Conservation (phyloP, 805 yeast species). For the Saturnispora zaruensis region DNA sequence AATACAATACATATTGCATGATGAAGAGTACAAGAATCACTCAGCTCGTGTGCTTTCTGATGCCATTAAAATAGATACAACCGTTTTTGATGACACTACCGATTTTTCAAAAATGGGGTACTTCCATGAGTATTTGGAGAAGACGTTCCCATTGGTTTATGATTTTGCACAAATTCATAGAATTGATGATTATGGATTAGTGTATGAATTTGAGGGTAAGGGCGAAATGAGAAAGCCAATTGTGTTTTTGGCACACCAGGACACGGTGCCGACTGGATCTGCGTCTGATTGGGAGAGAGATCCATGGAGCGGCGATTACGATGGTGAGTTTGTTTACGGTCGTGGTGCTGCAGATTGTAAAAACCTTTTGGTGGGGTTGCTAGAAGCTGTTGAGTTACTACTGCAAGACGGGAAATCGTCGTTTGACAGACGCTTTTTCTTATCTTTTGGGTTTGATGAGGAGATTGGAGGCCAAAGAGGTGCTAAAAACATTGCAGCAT, state of each 20-base stretch:
- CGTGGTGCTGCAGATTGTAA: constrained; percentile 36
- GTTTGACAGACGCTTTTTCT: constrained; percentile 44
- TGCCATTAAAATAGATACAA: constrained; percentile 47
- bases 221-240: constrained; percentile 33
- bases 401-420: constrained; percentile 43
- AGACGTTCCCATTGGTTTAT: constrained; percentile 34
- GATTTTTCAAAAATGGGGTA: constrained; percentile 15
- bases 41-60: constrained; percentile 39
- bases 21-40: constrained; percentile 25
- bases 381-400: constrained; percentile 51
- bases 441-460: constrained; percentile 75
- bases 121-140: constrained; percentile 25
- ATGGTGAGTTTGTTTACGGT: constrained; percentile 31
- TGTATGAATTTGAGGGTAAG: constrained; percentile 36
- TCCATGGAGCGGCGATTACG: constrained; percentile 31
- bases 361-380: constrained; percentile 33
- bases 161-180: constrained; percentile 27
- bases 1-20: constrained; percentile 27
- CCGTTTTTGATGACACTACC: constrained; percentile 24
- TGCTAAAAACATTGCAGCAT: constrained; percentile 36
- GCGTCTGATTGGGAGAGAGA: constrained; percentile 32
- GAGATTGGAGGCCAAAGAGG: constrained; percentile 62
- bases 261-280: constrained; percentile 39
- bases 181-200: constrained; percentile 36
- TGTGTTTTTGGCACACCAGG: constrained; percentile 41